Evolutionary conservation across 1,284 basidiomycete genomes (phyloP).

Genomic region (Pulveroboletus sp.): DNA sequence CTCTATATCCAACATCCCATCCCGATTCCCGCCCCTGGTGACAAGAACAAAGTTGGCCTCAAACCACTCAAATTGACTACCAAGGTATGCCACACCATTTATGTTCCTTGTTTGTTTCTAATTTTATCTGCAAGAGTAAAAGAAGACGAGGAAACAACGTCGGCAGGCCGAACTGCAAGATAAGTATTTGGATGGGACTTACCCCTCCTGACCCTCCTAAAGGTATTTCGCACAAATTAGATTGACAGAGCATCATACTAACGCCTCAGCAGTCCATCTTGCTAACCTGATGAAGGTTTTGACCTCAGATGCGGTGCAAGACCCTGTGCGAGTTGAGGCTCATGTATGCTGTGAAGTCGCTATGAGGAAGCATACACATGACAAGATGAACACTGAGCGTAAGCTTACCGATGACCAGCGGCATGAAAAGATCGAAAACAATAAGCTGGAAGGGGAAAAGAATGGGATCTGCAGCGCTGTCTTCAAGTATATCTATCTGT

Average conservation of each 20-base stretch:
- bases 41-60: conserved; percentile 72
- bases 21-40: conserved; percentile 87
- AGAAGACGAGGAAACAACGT: conserved; percentile 92
- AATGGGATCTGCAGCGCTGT: conserved; percentile 85
- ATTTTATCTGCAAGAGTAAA: conserved; percentile 67
- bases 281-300: conserved; percentile 98
- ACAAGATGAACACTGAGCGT: conserved; percentile 89
- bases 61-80: conserved; percentile 90
- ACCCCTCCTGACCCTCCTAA: conserved; percentile 95
- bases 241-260: conserved; percentile 6
- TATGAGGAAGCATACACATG: conserved; percentile 83
- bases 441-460: conserved; percentile 83
- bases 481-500: conserved; percentile 70
- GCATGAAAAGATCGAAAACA: conserved; percentile 80
- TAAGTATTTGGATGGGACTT: conserved; percentile 95
- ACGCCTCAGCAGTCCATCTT: conserved; percentile 67
- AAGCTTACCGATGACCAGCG: conserved; percentile 91
- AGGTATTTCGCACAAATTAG: conserved; percentile 43
- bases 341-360: conserved; percentile 91
- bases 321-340: conserved; percentile 96
- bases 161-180: conserved; percentile 90
- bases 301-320: conserved; percentile 93
- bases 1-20: conserved; percentile 97
- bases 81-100: conserved; percentile 46
- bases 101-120: conserved; percentile 1